phyloP scores from a whole-genome alignment of 148 eudicot species.

The Camellia granthamiana region DNA sequence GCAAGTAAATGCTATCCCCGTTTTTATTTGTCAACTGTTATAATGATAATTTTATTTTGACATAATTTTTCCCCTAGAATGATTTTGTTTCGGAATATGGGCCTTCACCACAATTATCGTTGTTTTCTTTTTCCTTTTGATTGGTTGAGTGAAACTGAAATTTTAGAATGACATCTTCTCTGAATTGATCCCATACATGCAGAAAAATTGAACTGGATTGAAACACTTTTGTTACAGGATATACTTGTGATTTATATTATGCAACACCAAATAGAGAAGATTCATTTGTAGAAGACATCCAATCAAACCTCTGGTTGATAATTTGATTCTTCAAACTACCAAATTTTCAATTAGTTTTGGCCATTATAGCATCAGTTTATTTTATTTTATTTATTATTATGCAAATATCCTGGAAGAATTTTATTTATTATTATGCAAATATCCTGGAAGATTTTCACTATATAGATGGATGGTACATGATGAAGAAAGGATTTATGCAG shows the following conservation, averaged over 20 bases:
- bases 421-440: no score
- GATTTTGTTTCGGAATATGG: neutral
- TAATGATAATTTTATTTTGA: neutral
- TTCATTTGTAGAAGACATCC: neutral
- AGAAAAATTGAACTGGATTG: neutral
- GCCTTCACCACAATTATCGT: neutral
- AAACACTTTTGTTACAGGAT: neutral
- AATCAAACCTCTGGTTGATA: neutral
- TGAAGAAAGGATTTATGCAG: no score
- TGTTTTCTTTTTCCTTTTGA: neutral
- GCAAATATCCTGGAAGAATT: no score
- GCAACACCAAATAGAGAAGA: neutral
- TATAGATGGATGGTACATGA: no score
- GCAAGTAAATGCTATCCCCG: slow-evolving; percentile 30
- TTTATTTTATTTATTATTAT: no score
- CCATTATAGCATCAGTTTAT: no score
- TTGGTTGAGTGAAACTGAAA: neutral
- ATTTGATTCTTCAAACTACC: neutral
- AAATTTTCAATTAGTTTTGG: no score
- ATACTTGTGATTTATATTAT: neutral
- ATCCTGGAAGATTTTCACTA: no score
- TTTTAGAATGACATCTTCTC: neutral
- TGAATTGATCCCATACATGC: neutral
- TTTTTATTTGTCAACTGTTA: slow-evolving; percentile 1
- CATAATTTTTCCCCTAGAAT: neutral